Conservation (phyloP, 805 yeast species). For the Lipomyces yamadae region DNA sequence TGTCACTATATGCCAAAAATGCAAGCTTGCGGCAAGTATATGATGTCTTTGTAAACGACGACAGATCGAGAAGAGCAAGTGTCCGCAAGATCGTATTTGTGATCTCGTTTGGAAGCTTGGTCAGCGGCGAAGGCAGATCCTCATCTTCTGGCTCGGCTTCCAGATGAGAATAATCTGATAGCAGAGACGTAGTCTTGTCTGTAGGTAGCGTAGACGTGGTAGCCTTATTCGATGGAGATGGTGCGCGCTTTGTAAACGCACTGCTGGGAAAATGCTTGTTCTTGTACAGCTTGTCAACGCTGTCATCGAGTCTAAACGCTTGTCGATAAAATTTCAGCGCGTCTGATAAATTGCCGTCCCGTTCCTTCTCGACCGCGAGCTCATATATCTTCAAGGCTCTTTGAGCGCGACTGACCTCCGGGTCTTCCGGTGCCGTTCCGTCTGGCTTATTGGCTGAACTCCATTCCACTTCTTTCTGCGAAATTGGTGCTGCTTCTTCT, state of each 20-base stretch:
- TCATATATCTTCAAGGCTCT: slow-evolving; percentile 69
- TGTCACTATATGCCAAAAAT: slow-evolving; percentile 37
- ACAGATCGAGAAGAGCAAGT: slow-evolving; percentile 40
- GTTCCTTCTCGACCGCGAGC: slow-evolving; percentile 71
- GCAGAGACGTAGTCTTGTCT: slow-evolving; percentile 10
- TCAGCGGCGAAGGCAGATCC: slow-evolving; percentile 29
- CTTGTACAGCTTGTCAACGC: slow-evolving; percentile 73
- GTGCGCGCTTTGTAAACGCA: slow-evolving; percentile 22
- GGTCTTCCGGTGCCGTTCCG: slow-evolving; percentile 36
- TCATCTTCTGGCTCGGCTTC: slow-evolving; percentile 34
- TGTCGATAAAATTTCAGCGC: slow-evolving; percentile 74
- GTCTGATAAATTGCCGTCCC: slow-evolving; percentile 76
- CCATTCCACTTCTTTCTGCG: background rate
- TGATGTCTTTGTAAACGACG: slow-evolving; percentile 41
- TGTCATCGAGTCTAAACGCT: slow-evolving; percentile 61
- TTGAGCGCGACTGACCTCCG: slow-evolving; percentile 25
- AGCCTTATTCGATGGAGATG: slow-evolving; percentile 29
- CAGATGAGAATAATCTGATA: slow-evolving; percentile 24
- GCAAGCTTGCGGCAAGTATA: slow-evolving; percentile 40
- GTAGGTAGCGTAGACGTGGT: slow-evolving; percentile 26
- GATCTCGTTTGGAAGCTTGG: slow-evolving; percentile 34
- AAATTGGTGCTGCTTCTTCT: background rate
- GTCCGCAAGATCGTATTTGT: slow-evolving; percentile 38
- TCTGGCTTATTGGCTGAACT: background rate
- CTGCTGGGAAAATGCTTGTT: slow-evolving; percentile 45